A percentile compares a stretch with the other conserved stretches of the same genome.
phyloP scores from a whole-genome alignment of 2,329 filamentous ascomycete genomes.

The Aspergillus alliaceus region DNA sequence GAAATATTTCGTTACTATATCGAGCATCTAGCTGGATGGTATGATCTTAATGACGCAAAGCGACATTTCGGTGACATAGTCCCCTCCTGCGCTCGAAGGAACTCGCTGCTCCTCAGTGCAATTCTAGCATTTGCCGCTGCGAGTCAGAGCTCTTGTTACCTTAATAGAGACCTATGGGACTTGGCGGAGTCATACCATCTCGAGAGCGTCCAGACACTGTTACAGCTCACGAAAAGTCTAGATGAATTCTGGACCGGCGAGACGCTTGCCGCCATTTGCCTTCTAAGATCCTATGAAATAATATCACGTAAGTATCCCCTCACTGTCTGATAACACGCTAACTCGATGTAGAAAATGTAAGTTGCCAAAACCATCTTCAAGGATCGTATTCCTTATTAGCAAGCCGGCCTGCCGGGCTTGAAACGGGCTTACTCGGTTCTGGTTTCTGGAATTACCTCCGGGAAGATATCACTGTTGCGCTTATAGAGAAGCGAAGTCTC shows the following conservation, averaged over 20 bases:
- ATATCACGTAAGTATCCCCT: slow-evolving; percentile 36
- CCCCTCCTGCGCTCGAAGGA: slow-evolving; percentile 39
- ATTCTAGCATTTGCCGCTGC: slow-evolving; percentile 49
- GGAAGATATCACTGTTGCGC: slow-evolving; percentile 56
- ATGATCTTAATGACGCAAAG: slow-evolving; percentile 47
- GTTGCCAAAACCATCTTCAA: slow-evolving; percentile 48
- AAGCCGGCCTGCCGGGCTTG: slow-evolving; percentile 20
- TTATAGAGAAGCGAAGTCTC: slow-evolving; percentile 44
- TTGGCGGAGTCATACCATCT: slow-evolving; percentile 44
- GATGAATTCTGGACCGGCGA: slow-evolving; percentile 37
- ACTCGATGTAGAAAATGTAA: slow-evolving; percentile 32
- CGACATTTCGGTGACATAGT: slow-evolving; percentile 39
- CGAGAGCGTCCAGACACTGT: slow-evolving; percentile 41
- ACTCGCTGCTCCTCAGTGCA: slow-evolving; percentile 46
- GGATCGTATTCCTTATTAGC: slow-evolving; percentile 49
- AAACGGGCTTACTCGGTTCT: slow-evolving; percentile 36
- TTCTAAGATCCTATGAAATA: slow-evolving; percentile 53
- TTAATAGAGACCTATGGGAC: slow-evolving; percentile 13
- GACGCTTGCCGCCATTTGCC: slow-evolving; percentile 49
- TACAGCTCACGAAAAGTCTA: slow-evolving; percentile 36
- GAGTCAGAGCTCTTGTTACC: slow-evolving; percentile 33
- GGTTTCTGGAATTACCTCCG: slow-evolving; percentile 55
- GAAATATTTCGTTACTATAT: slow-evolving; percentile 43
- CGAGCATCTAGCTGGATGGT: slow-evolving; percentile 44
- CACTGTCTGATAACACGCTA: background rate